Evolutionary conservation across 495 filamentous ascomycete species (phyloP).

Genomic region (Hypoxylon fuscum): DNA sequence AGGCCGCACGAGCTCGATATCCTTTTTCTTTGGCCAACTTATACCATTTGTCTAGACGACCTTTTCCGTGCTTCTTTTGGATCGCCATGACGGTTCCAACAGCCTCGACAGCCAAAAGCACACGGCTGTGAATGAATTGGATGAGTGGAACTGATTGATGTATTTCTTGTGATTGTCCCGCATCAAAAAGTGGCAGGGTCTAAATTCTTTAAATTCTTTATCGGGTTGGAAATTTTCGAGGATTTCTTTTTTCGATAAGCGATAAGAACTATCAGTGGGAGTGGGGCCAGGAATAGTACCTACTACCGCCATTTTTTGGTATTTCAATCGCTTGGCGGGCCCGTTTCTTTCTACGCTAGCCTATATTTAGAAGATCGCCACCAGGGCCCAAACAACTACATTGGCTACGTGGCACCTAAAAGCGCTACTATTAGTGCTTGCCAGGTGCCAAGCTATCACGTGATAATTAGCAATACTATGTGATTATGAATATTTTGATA

Average conservation of each 20-base stretch:
- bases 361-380: no score
- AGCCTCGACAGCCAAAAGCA: background rate
- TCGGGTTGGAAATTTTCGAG: slow-evolving; percentile 26
- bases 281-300: slow-evolving; percentile 15
- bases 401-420: no score
- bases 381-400: no score
- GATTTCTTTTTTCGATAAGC: slow-evolving; percentile 28
- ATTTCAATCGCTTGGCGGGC: no score
- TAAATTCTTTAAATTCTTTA: background rate
- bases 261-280: slow-evolving; percentile 13
- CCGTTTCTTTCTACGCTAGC: no score
- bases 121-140: background rate
- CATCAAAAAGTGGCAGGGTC: slow-evolving; percentile 19
- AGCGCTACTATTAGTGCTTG: no score
- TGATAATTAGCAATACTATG: no score
- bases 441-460: no score
- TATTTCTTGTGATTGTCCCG: no score
- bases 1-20: slow-evolving; percentile 93
- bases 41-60: slow-evolving; percentile 97
- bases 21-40: slow-evolving; percentile 96
- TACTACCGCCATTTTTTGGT: no score
- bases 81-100: slow-evolving; percentile 75
- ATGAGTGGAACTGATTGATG: no score
- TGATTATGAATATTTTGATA: no score
- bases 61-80: slow-evolving; percentile 99